Conservation (phyloP, 2,329 filamentous ascomycete species). For the Colletotrichum horii region DNA sequence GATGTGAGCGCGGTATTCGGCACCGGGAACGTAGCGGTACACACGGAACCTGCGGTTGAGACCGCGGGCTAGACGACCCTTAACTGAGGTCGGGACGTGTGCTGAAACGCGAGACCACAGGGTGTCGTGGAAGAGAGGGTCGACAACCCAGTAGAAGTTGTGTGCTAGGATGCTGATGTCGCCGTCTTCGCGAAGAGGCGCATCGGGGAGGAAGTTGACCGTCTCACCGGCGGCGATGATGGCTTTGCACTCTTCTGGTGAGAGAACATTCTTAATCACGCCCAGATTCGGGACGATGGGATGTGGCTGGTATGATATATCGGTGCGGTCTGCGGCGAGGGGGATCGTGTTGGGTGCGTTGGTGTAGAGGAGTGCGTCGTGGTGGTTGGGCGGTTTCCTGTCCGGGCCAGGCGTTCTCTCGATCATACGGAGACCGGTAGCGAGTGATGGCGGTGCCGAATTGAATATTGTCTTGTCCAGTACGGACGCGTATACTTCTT, state of each 20-base stretch:
- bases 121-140: slow-evolving; percentile 64
- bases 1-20: slow-evolving; percentile 75
- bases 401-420: slow-evolving; percentile 64
- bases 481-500: slow-evolving; percentile 61
- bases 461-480: slow-evolving; percentile 60
- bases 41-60: slow-evolving; percentile 74
- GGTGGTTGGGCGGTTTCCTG: slow-evolving; percentile 72
- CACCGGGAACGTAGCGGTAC: slow-evolving; percentile 75
- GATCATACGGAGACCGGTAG: slow-evolving; percentile 58
- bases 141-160: slow-evolving; percentile 77
- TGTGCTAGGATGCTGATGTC: slow-evolving; percentile 71
- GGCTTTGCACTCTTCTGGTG: slow-evolving; percentile 64
- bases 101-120: slow-evolving; percentile 66
- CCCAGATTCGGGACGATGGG: slow-evolving; percentile 67
- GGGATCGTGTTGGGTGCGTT: slow-evolving; percentile 61
- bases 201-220: slow-evolving; percentile 71
- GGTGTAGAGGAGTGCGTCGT: slow-evolving; percentile 69
- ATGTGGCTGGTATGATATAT: slow-evolving; percentile 62
- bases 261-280: slow-evolving; percentile 65
- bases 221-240: slow-evolving; percentile 72
- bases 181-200: slow-evolving; percentile 68
- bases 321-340: slow-evolving; percentile 47
- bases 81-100: slow-evolving; percentile 60
- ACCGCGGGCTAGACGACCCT: slow-evolving; percentile 63
- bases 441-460: slow-evolving; percentile 38